These are phyloP conservation scores for Leccinum boreale DNA, from an alignment of 768 basidiomycete genomes.

Conservation along the genomic window DNA sequence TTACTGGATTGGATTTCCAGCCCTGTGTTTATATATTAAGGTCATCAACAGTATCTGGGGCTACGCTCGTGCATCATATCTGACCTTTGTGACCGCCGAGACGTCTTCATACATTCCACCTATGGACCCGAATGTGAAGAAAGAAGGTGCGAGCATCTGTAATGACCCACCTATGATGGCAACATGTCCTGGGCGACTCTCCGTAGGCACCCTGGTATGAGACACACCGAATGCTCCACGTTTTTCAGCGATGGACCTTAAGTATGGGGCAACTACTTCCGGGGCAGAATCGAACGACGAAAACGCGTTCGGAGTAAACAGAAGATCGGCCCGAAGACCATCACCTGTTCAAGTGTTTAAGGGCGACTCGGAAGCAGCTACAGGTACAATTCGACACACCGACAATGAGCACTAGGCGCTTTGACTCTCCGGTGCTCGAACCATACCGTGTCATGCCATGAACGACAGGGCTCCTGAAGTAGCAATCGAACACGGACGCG, in stretches of 20 bases:
- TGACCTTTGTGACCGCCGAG: constrained; percentile 80
- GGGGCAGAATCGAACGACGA: constrained; percentile 47
- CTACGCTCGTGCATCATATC: constrained; percentile 2
- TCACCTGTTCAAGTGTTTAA: constrained; percentile 50
- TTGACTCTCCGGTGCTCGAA: constrained; percentile 47
- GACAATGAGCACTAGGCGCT: constrained; percentile 76
- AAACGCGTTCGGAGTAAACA: constrained; percentile 66
- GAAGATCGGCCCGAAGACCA: constrained; percentile 77
- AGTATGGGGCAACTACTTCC: constrained; percentile 66
- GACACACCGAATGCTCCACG: constrained; percentile 81
- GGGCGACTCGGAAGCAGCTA: not conserved
- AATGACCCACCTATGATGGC: constrained; percentile 67
- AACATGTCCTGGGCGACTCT: constrained; percentile 85
- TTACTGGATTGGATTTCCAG: constrained; percentile 83
- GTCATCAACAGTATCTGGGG: constrained; percentile 4
- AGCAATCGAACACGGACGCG: constrained; percentile 78
- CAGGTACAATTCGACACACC: constrained; percentile 41
- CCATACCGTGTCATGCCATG: constrained; percentile 67
- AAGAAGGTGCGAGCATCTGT: not conserved
- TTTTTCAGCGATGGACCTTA: constrained; percentile 61
- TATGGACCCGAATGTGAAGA: constrained; percentile 24
- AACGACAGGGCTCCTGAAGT: constrained; percentile 81
- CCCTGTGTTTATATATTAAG: constrained; percentile 42
- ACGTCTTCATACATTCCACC: constrained; percentile 91
- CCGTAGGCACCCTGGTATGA: constrained; percentile 85